These are phyloP conservation scores for Ceratocystis harringtonii DNA, from an alignment of 2,329 filamentous ascomycete genomes.

Conservation along the genomic window DNA sequence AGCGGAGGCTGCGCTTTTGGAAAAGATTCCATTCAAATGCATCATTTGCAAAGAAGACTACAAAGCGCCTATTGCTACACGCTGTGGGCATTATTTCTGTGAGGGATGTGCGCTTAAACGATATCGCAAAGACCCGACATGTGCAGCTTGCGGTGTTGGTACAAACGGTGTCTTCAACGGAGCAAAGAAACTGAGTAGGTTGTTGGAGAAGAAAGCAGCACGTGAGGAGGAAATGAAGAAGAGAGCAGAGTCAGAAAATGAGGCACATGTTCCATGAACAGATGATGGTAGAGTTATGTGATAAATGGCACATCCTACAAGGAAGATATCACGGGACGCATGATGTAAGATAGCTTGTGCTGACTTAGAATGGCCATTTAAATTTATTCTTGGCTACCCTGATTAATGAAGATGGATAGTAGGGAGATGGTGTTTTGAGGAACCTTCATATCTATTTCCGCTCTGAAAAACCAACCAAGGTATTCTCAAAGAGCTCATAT, in stretches of 20 bases:
- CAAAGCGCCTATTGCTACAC: slow-evolving; percentile 66
- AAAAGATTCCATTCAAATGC: slow-evolving; percentile 79
- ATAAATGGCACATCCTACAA: no score
- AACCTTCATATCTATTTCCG: not conserved
- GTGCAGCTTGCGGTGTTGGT: slow-evolving; percentile 69
- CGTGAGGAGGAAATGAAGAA: slow-evolving; percentile 40
- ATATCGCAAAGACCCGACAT: slow-evolving; percentile 75
- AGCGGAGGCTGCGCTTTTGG: slow-evolving; percentile 52
- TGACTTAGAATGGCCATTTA: no score
- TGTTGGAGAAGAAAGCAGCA: slow-evolving; percentile 59
- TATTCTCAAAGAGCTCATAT: not conserved
- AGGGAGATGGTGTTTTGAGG: no score
- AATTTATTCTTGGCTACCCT: no score
- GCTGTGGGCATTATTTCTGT: slow-evolving; percentile 94
- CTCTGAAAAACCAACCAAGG: not conserved
- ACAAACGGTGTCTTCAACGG: slow-evolving; percentile 84
- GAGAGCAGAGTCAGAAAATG: slow-evolving; percentile 30
- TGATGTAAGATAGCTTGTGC: no score
- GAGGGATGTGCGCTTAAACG: slow-evolving; percentile 74
- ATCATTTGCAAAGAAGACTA: slow-evolving; percentile 72
- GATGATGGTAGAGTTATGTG: no score
- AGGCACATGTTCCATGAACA: not conserved
- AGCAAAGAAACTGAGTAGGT: slow-evolving; percentile 65
- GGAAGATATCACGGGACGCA: no score
- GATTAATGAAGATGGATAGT: no score